These are phyloP conservation scores for Rhodosporidiobolus odoratus DNA, from an alignment of 768 basidiomycete species.

Conservation along the genomic window DNA sequence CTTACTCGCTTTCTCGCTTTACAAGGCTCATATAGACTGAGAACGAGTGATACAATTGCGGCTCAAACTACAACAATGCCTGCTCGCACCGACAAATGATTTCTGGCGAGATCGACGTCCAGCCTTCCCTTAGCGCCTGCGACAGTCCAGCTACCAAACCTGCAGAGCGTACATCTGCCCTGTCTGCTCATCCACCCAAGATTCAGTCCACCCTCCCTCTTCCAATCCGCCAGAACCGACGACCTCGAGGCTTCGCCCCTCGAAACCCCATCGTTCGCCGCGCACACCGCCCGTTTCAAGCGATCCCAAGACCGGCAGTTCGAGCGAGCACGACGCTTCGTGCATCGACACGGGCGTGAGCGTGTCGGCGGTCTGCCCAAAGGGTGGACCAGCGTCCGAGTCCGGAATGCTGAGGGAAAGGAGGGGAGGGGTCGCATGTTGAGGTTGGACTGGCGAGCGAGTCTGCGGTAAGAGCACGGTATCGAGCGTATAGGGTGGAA, in stretches of 20 bases:
- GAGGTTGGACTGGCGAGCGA: background rate
- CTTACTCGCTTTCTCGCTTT: too few relatives aligned
- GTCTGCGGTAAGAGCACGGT: background rate
- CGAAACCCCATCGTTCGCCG: too few relatives aligned
- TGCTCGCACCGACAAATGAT: too few relatives aligned
- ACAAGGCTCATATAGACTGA: too few relatives aligned
- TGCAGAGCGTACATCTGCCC: background rate
- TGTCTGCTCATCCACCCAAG: constrained; percentile 3
- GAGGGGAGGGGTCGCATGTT: background rate
- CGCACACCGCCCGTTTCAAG: too few relatives aligned
- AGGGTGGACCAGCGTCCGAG: background rate
- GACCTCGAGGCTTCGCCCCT: background rate
- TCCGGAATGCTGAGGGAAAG: background rate
- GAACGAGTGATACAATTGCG: too few relatives aligned
- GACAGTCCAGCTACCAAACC: background rate
- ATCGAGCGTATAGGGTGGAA: background rate
- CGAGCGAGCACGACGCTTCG: background rate
- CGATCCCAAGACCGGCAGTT: background rate
- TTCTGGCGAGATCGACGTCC: too few relatives aligned
- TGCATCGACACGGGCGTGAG: background rate
- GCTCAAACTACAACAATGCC: too few relatives aligned
- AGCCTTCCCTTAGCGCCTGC: background rate
- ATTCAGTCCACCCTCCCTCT: background rate
- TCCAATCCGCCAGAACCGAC: background rate
- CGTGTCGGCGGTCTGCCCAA: background rate